A percentile compares a stretch with the other conserved stretches of the same genome.
Conservation (phyloP, 805 yeast genomes). For the Saturnispora diversa region DNA sequence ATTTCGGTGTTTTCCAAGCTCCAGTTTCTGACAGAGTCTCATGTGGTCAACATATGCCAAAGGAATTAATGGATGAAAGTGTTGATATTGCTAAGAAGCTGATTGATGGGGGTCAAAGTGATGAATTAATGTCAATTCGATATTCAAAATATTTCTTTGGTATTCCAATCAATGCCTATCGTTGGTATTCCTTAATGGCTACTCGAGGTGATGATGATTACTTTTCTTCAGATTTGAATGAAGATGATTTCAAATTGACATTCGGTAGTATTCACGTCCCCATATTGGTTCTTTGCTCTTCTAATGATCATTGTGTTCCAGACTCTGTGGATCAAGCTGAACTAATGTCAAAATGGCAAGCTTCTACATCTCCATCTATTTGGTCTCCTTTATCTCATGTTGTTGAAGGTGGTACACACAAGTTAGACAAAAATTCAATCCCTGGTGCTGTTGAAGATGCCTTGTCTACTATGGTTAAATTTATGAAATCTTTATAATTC, state of each 20-base stretch:
- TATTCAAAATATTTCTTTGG: conserved; percentile 38
- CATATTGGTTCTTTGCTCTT: conserved; percentile 49
- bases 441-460: conserved; percentile 14
- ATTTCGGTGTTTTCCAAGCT: conserved; percentile 65
- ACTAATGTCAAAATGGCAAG: conserved; percentile 47
- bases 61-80: conserved; percentile 18
- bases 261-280: conserved; percentile 51
- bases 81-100: conserved; percentile 30
- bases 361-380: conserved; percentile 21
- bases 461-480: conserved; percentile 13
- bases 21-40: conserved; percentile 63
- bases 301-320: conserved; percentile 59
- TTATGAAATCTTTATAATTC: conserved; percentile 9
- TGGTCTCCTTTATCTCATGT: conserved; percentile 53
- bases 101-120: conserved; percentile 35
- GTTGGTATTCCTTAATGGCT: conserved; percentile 58
- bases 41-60: conserved; percentile 14
- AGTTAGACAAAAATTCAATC: conserved; percentile 37
- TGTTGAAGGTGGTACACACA: conserved; percentile 52
- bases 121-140: conserved; percentile 45
- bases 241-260: conserved; percentile 33
- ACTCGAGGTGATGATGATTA: conserved; percentile 71
- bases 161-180: conserved; percentile 59
- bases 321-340: conserved; percentile 37
- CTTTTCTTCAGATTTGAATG: conserved; percentile 50